Evolutionary conservation across 371 early-diverging fungal genomes (phyloP).

Genomic region (Mucor circinelloides): DNA sequence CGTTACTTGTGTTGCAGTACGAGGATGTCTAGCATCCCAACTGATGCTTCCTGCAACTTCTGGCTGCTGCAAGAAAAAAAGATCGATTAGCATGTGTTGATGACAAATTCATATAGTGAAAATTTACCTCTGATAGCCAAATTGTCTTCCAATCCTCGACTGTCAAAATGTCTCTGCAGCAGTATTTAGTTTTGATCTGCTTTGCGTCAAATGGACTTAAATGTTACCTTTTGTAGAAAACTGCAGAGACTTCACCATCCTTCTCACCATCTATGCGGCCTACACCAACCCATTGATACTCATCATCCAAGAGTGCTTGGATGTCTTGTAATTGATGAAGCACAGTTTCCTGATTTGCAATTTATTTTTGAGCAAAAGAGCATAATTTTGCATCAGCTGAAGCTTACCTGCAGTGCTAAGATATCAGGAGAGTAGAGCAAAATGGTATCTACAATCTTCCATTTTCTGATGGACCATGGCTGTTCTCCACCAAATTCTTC

Average conservation of each 20-base stretch:
- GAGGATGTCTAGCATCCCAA: conserved; percentile 48
- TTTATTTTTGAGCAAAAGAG: background rate
- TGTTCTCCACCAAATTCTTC: conserved; percentile 34
- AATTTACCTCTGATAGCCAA: conserved; percentile 48
- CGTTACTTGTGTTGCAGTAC: conserved; percentile 41
- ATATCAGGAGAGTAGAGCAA: conserved; percentile 48
- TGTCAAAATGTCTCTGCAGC: conserved; percentile 27
- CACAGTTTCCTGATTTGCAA: conserved; percentile 41
- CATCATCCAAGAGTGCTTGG: conserved; percentile 40
- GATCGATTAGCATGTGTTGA: background rate
- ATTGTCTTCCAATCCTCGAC: conserved; percentile 36
- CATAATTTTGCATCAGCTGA: background rate
- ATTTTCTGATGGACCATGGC: conserved; percentile 52
- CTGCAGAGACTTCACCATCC: conserved; percentile 45
- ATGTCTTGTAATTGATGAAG: conserved; percentile 51
- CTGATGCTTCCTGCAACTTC: conserved; percentile 36
- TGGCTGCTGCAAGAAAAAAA: conserved; percentile 27
- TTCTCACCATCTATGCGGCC: conserved; percentile 54
- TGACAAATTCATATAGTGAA: background rate
- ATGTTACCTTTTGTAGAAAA: conserved; percentile 48
- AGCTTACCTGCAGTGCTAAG: conserved; percentile 45
- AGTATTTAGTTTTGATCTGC: background rate
- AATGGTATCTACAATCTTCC: conserved; percentile 51
- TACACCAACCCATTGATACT: conserved; percentile 54
- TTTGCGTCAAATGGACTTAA: background rate